These are phyloP conservation scores for Colletotrichum sp. DNA, from an alignment of 2,329 filamentous ascomycete genomes.

Conservation along the genomic window DNA sequence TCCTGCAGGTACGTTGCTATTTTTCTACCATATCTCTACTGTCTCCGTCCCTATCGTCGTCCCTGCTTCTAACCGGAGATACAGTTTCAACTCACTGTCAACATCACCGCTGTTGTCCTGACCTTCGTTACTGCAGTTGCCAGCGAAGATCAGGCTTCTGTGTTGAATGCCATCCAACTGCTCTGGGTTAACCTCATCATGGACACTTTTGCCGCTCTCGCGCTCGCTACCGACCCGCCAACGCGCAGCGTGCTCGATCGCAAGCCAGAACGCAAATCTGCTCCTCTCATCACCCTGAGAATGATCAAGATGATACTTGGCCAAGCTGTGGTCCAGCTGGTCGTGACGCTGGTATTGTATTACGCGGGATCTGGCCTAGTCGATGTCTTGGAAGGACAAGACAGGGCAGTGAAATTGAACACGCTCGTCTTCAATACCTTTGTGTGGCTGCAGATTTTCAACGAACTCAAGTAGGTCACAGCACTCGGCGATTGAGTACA, in stretches of 20 bases:
- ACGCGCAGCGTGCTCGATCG: slow-evolving; percentile 35
- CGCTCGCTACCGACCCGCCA: slow-evolving; percentile 42
- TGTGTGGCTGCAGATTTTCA: slow-evolving; percentile 81
- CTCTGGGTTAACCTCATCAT: slow-evolving; percentile 70
- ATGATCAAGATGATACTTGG: slow-evolving; percentile 73
- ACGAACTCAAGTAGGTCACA: slow-evolving; percentile 62
- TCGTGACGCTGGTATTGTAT: slow-evolving; percentile 49
- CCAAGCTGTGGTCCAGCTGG: slow-evolving; percentile 64
- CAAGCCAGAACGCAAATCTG: slow-evolving; percentile 50
- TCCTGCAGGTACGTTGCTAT: slow-evolving; percentile 53
- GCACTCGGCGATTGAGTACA: neutral
- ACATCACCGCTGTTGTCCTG: slow-evolving; percentile 61
- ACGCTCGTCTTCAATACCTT: slow-evolving; percentile 87
- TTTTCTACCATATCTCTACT: neutral
- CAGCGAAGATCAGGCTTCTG: slow-evolving; percentile 51
- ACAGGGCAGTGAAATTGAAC: slow-evolving; percentile 38
- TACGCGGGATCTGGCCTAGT: slow-evolving; percentile 2
- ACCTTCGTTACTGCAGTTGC: slow-evolving; percentile 69
- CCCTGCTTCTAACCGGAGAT: slow-evolving; percentile 28
- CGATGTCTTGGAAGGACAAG: slow-evolving; percentile 45
- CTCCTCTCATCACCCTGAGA: slow-evolving; percentile 11
- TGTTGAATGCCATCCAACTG: slow-evolving; percentile 64
- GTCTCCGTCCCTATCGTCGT: neutral
- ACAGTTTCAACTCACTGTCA: slow-evolving; percentile 64
- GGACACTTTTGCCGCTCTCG: slow-evolving; percentile 65